Conservation (phyloP, 1,284 basidiomycete genomes). For the Pisolithus thermaeus region DNA sequence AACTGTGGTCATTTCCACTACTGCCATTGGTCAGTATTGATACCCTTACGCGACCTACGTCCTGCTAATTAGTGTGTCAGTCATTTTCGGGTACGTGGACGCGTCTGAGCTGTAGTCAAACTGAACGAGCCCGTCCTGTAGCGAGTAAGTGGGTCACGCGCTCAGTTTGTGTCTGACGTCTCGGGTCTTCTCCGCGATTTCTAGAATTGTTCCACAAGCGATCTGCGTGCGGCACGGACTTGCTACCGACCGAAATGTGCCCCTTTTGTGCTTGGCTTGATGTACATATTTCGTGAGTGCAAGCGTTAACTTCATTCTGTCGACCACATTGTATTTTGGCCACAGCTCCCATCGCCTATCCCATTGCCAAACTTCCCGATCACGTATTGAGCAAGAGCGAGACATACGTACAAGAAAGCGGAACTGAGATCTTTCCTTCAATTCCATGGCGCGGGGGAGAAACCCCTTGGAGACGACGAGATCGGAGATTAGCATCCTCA, state of each 20-base stretch:
- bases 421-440: conserved; percentile 78
- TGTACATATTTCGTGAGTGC: conserved; percentile 69
- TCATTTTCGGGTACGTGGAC: conserved; percentile 71
- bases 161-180: background rate
- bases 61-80: conserved; percentile 29
- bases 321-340: background rate
- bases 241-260: conserved; percentile 80
- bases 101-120: background rate
- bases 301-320: background rate
- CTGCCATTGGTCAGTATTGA: conserved; percentile 61
- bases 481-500: conserved; percentile 86
- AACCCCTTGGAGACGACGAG: conserved; percentile 82
- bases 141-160: conserved; percentile 38
- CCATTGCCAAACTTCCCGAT: conserved; percentile 85
- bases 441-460: conserved; percentile 55
- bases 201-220: conserved; percentile 85
- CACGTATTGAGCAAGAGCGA: conserved; percentile 68
- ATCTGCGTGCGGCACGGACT: conserved; percentile 88
- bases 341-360: conserved; percentile 79
- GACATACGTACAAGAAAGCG: conserved; percentile 40
- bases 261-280: conserved; percentile 73
- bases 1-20: conserved; percentile 80
- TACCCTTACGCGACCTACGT: background rate
- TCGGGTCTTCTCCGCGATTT: background rate
- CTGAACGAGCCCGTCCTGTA: conserved; percentile 20